Percentiles rank a stretch among this genome's conserved stretches.
Conservation (phyloP, 768 basidiomycete genomes). For the Xerocomellus intermedius region DNA sequence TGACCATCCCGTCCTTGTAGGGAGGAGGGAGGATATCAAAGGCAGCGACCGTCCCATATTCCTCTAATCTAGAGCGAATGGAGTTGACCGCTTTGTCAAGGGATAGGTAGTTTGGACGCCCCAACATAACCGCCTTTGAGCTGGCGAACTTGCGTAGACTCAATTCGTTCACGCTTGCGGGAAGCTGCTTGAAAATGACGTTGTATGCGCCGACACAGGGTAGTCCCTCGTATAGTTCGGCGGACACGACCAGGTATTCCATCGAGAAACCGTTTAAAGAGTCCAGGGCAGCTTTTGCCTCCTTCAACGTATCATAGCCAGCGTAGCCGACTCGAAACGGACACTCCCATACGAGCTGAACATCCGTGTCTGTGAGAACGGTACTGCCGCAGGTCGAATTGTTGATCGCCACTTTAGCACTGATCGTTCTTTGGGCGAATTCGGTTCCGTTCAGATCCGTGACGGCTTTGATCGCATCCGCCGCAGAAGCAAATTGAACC, state of each 20-base stretch:
- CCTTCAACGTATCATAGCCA: slow-evolving; percentile 52
- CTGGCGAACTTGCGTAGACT: slow-evolving; percentile 46
- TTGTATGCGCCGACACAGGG: slow-evolving; percentile 59
- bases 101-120: slow-evolving; percentile 45
- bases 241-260: slow-evolving; percentile 43
- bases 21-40: slow-evolving; percentile 53
- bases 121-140: slow-evolving; percentile 51
- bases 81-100: slow-evolving; percentile 35
- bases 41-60: slow-evolving; percentile 36
- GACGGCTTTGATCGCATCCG: slow-evolving; percentile 54
- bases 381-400: slow-evolving; percentile 36
- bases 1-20: slow-evolving; percentile 47
- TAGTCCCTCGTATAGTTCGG: slow-evolving; percentile 51
- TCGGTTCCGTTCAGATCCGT: slow-evolving; percentile 46
- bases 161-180: slow-evolving; percentile 40
- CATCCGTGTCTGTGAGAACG: slow-evolving; percentile 49
- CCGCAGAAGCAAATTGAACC: slow-evolving; percentile 47
- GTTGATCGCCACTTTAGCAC: slow-evolving; percentile 45
- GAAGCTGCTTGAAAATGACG: slow-evolving; percentile 57
- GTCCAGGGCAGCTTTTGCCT: slow-evolving; percentile 52
- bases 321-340: slow-evolving; percentile 58
- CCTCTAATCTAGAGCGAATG: slow-evolving; percentile 38
- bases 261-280: slow-evolving; percentile 38
- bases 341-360: slow-evolving; percentile 59
- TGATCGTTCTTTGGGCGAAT: slow-evolving; percentile 40